Evolutionary conservation across 257 asterid genomes (phyloP), one percentile per base, ranked within the genome.

Genomic region (Cruciata laevipes): DNA sequence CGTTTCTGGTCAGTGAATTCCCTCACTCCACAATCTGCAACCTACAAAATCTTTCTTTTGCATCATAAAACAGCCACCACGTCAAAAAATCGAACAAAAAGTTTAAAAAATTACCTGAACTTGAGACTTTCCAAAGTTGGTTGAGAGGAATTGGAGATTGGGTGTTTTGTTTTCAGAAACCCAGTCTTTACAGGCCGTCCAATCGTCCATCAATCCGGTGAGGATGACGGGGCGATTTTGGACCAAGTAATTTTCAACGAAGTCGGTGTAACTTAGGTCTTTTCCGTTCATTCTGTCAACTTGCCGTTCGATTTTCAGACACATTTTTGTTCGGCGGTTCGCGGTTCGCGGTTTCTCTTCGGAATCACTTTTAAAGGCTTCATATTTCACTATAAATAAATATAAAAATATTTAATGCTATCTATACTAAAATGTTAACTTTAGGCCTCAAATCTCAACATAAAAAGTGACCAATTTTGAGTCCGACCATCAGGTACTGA

Each of bases 111-210:
- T 51, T 67, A 82, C 97, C 95, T 94, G 99, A 14, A 90, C 97
- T 62, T 65, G 73, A 30, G 99, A 94, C 70, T 70, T 63, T 17
- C 97, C 99, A 66, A 86, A 94, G 66, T 80, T 86, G 31, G 78
- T 66, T 62, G 95, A 82, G 68, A 94, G 47, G 74, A 84, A 94
- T 3, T 67, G 79, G 73, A 90, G 84, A 83, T 88, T 79, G 40
- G 97, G 99, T 56, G 59, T 69, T 32, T 96, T 96, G 69, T 78
- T 82, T 57, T 62, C 72, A 70, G 72, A 76, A 67, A 88, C 90
- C 99, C 99, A 93, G 13, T 90, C 99, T 17, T 73, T 80, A 74
- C 87, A 79, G 62, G 96, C 90, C 73, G 83, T 75, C 97, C 99
- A 93, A 67, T 84, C 88, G 30, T 80, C 89, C 79, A 78, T 88